Conservation (phyloP, 257 asterid genomes). For the Agastache rugosa region DNA sequence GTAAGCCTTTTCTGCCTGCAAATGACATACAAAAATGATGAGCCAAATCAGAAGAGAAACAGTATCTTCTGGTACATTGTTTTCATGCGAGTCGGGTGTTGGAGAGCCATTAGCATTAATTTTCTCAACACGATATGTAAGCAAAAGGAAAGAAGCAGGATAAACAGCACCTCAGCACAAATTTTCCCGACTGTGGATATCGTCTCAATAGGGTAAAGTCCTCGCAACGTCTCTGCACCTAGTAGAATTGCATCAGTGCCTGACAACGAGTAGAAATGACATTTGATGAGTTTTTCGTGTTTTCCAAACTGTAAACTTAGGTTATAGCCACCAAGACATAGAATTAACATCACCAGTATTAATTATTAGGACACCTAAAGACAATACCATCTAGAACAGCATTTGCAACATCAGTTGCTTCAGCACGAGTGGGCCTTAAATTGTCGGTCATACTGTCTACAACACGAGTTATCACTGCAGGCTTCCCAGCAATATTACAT, state of each 20-base stretch:
- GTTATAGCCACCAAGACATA: background rate
- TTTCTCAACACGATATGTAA: slow-evolving; percentile 20
- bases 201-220: slow-evolving; percentile 60
- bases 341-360: background rate
- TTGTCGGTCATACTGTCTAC: slow-evolving; percentile 97
- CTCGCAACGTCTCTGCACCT: slow-evolving; percentile 70
- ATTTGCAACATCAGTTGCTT: slow-evolving; percentile 98
- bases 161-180: slow-evolving; percentile 57
- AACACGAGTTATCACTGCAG: slow-evolving; percentile 92
- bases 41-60: background rate
- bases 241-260: slow-evolving; percentile 66
- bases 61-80: too few relatives aligned
- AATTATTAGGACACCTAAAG: background rate
- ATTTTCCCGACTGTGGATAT: slow-evolving; percentile 83
- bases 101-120: background rate
- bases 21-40: background rate
- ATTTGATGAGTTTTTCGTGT: slow-evolving; percentile 17
- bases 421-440: slow-evolving; percentile 97
- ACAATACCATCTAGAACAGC: slow-evolving; percentile 90
- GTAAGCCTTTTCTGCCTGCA: slow-evolving; percentile 90
- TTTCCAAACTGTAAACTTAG: background rate
- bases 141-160: slow-evolving; percentile 18
- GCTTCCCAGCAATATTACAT: slow-evolving; percentile 96
- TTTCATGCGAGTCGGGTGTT: background rate
- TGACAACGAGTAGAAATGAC: slow-evolving; percentile 36